Percentiles rank a stretch among this genome's conserved stretches.
Evolutionary conservation across 352 stramenopile genomes (phyloP).

Genomic region (Nothophytophthora sp.): DNA sequence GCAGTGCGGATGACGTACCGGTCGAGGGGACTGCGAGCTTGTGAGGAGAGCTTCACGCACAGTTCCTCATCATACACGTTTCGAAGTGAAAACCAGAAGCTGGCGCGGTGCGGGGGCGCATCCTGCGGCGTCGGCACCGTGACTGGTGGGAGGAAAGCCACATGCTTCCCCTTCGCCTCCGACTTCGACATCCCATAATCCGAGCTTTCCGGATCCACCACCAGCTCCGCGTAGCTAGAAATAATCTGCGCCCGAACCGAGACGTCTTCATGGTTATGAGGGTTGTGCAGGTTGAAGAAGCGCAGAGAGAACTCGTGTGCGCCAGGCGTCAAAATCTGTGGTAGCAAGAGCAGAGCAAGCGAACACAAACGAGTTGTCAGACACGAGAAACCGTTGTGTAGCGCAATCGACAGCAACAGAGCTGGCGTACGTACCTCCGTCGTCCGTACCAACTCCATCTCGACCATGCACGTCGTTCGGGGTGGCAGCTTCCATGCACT

Average conservation of each 20-base stretch:
- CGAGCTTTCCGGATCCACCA: constrained; percentile 77
- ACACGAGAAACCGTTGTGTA: constrained; percentile 1
- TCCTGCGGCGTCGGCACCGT: constrained; percentile 68
- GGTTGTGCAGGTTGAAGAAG: constrained; percentile 81
- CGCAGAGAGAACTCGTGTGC: constrained; percentile 59
- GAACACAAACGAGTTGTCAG: constrained; percentile 2
- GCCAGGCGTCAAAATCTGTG: constrained; percentile 53
- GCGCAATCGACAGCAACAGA: background rate
- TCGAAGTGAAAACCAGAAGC: constrained; percentile 84
- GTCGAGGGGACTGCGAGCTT: constrained; percentile 40
- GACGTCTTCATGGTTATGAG: constrained; percentile 75
- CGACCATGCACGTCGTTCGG: constrained; percentile 44
- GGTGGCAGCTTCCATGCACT: constrained; percentile 57
- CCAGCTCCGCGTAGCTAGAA: constrained; percentile 82
- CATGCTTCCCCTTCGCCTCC: constrained; percentile 35
- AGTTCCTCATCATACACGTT: constrained; percentile 90
- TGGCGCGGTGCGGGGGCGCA: constrained; percentile 48
- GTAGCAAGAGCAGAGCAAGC: constrained; percentile 1
- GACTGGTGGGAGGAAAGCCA: constrained; percentile 75
- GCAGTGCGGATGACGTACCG: constrained; percentile 31
- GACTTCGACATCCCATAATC: constrained; percentile 26
- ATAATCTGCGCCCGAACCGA: constrained; percentile 73
- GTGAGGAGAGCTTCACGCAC: constrained; percentile 57
- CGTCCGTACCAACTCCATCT: constrained; percentile 71
- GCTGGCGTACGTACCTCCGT: constrained; percentile 40